These are phyloP conservation scores for Echria macrotheca DNA, from an alignment of 495 filamentous ascomycete species.

Conservation along the genomic window DNA sequence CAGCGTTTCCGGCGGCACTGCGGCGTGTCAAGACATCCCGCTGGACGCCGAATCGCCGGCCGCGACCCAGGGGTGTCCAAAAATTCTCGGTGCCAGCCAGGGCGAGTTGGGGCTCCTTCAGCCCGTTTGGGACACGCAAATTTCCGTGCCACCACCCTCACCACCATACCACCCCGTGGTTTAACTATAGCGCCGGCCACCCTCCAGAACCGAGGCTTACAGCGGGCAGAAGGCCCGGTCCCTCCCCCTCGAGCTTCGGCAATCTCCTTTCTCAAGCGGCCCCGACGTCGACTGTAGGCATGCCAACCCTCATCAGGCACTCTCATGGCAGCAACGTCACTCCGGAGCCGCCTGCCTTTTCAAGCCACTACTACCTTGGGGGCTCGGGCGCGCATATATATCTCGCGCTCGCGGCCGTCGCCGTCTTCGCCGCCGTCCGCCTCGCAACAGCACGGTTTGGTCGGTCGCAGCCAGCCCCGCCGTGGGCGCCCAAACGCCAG, in stretches of 20 bases:
- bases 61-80: constrained; percentile 6
- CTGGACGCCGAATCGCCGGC: too few species aligned
- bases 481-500: not conserved
- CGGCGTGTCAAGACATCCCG: constrained; percentile 2
- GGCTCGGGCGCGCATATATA: constrained; percentile 28
- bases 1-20: constrained; percentile 2
- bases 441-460: constrained; percentile 2
- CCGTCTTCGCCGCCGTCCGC: constrained; percentile 17
- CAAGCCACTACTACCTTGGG: constrained; percentile 18
- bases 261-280: constrained; percentile 22
- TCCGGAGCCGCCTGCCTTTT: constrained; percentile 17
- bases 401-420: constrained; percentile 24
- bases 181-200: constrained; percentile 24
- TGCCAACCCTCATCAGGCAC: constrained; percentile 40
- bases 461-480: not conserved
- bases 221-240: constrained; percentile 15
- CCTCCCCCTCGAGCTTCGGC: constrained; percentile 14
- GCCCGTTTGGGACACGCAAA: too few species aligned
- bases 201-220: constrained; percentile 20
- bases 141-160: constrained; percentile 23
- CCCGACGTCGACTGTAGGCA: constrained; percentile 30
- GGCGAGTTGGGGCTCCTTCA: too few species aligned
- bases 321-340: constrained; percentile 30
- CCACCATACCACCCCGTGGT: constrained; percentile 10
- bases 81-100: constrained; percentile 9